Base-by-base conservation (phyloP, 805 yeast genomes). In the Candida ascalaphidarum region DNA sequence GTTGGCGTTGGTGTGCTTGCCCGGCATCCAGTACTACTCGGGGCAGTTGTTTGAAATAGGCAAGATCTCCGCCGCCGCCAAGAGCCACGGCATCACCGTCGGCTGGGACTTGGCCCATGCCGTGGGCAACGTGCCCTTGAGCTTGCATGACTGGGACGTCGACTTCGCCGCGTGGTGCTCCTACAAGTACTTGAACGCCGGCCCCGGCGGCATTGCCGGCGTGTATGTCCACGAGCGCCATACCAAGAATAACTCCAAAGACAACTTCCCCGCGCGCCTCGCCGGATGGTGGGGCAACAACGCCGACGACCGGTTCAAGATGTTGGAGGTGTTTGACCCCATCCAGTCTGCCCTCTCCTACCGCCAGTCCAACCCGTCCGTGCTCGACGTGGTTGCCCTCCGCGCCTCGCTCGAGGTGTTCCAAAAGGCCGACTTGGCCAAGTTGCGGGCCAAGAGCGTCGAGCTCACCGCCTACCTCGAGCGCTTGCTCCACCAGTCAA, bases 211-310 rank as follows among this genome's bases (percentile, higher is more conserved):
- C 4, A 82, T 86, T 39, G 95, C 86, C 5, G 95, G 96, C 1
- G 66, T 84, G 14, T 88, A 74, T 44, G 78, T 88, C 21, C 77
- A 88, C 48, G 79, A 74, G 37, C 65, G 53, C 35, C 57, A 50
- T 36, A 57, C 67, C 12, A 39, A 44, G 22, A 31, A 46, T 26
- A 50, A 55, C 26, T 37, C 60, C 10, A 35, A 34, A 11, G 43
- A 43, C 8, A 44, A 45, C 13, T 65, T 60, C 41, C 41, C 64
- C 21, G 82, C 95, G 1, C 62, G 96, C 35, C 59, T 84, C 28
- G 94, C 95, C 1, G 97, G 97, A 1, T 88, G 97, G 97, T 88
- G 96, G 96, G 96, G 96, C 1, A 88, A 85, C 46, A 75, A 80
- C 40, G 61, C 78, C 0, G 41, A 44, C 2, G 73, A 73, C 20